Evolutionary conservation across 805 yeast species (phyloP).

Genomic region (Dipodascopsis tothii): DNA sequence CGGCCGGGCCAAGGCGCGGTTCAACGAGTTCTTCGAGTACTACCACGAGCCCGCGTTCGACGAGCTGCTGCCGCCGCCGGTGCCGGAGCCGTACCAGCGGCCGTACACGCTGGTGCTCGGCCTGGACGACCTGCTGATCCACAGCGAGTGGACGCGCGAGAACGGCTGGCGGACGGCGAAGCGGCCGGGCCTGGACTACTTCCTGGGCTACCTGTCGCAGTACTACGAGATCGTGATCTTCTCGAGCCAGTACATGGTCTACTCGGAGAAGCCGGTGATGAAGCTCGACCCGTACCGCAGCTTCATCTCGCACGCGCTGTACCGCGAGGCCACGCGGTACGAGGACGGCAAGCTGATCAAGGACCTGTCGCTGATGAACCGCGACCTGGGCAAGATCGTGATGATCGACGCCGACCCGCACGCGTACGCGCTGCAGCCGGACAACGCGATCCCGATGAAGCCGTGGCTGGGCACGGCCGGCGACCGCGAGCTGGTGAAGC

Average conservation of each 20-base stretch:
- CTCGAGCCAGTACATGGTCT: slow-evolving; percentile 75
- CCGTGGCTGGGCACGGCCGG: slow-evolving; percentile 85
- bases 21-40: slow-evolving; percentile 64
- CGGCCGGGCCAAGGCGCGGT: slow-evolving; percentile 63
- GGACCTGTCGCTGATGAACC: slow-evolving; percentile 82
- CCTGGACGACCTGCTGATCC: slow-evolving; percentile 83
- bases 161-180: slow-evolving; percentile 98
- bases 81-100: slow-evolving; percentile 82
- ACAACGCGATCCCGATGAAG: slow-evolving; percentile 77
- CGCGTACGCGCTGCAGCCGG: slow-evolving; percentile 76
- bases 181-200: slow-evolving; percentile 97
- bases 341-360: slow-evolving; percentile 84
- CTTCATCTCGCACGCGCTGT: slow-evolving; percentile 75
- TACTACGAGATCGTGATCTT: slow-evolving; percentile 93
- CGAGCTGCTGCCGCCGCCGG: slow-evolving; percentile 87
- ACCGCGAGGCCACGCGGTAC: slow-evolving; percentile 83
- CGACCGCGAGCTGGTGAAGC: slow-evolving; percentile 61
- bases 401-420: slow-evolving; percentile 72
- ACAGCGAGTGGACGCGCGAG: slow-evolving; percentile 84
- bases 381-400: slow-evolving; percentile 77
- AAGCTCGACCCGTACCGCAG: slow-evolving; percentile 93
- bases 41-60: slow-evolving; percentile 93
- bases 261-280: slow-evolving; percentile 73
- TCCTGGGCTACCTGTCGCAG: slow-evolving; percentile 86
- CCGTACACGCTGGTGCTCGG: slow-evolving; percentile 85